Base-by-base conservation (phyloP, 768 basidiomycete species). In the Pluteus cervinus region DNA sequence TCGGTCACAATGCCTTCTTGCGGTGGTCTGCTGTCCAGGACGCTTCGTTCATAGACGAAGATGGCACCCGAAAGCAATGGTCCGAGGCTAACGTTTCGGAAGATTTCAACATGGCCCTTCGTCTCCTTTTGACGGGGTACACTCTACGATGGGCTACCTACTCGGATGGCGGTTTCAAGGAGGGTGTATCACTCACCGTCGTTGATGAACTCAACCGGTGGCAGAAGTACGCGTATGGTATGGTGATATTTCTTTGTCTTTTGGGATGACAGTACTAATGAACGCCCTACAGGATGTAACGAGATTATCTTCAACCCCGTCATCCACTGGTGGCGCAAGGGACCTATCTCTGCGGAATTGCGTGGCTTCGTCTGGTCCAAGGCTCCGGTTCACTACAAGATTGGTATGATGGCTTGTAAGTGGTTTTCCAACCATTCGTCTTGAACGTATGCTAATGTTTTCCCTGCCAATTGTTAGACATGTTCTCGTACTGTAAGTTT, bases 131-230 rank as follows among this genome's bases (percentile, higher is more conserved):
- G 37, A 68, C 75, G 37, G 82, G 79, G 3, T 87, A 86, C 52
- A 79, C 75, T 39, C 69, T 87, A 44, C 71, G 83, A 9, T 82
- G 85, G 88, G 85, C 88, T 23, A 86, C 86, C 1, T 93, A 93
- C 57, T 81, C 77, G 1, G 69, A 84, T 23, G 80, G 87, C 24
- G 84, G 78, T 5, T 93, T 92, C 61, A 85, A 92, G 63, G 90
- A 93, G 52, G 90, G 90, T 39, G 90, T 93, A 15, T 81, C 79
- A 4, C 62, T 93, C 33, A 90, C 88, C 0, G 75, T 81, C 40
- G 87, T 88, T 18, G 90, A 94, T 56, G 91, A 94, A 56, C 58
- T 94, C 14, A 88, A 88, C 32, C 61, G 91, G 7, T 93, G 91
- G 91, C 87, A 92, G 47, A 94, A 92, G 45, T 72, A 72, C 41